These are phyloP conservation scores for Pseudocercospora musae DNA, from an alignment of 2,329 filamentous ascomycete species.

Conservation along the genomic window DNA sequence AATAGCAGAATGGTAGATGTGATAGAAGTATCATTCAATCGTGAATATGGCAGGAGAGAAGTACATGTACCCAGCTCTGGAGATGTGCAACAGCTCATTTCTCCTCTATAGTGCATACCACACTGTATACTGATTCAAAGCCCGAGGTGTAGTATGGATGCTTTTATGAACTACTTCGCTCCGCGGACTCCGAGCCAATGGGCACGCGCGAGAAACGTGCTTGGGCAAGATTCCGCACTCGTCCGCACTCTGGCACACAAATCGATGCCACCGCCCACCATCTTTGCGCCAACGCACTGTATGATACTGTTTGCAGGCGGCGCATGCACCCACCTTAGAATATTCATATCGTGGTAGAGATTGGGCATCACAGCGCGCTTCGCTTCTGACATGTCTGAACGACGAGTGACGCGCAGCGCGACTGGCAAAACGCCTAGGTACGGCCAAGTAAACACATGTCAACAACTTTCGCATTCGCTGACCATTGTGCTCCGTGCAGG, in stretches of 20 bases:
- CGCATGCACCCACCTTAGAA: background rate
- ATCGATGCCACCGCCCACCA: background rate
- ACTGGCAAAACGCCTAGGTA: slow-evolving; percentile 48
- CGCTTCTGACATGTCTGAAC: slow-evolving; percentile 26
- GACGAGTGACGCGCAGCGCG: slow-evolving; percentile 44
- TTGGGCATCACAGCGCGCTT: background rate
- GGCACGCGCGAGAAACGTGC: background rate
- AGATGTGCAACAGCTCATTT: background rate
- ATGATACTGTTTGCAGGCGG: background rate
- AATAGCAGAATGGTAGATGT: background rate
- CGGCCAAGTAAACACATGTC: background rate
- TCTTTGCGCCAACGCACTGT: background rate
- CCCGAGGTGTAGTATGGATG: no score
- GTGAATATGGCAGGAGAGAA: background rate
- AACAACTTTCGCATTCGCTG: background rate
- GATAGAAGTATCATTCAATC: no score
- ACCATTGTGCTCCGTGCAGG: slow-evolving; percentile 21
- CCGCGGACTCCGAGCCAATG: background rate
- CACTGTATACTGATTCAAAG: no score
- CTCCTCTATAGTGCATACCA: background rate
- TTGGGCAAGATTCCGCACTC: no score
- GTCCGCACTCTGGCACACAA: no score
- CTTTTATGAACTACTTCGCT: no score
- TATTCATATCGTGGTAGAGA: background rate
- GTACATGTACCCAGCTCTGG: background rate